Conservation (phyloP, 2,329 filamentous ascomycete genomes). For the Coniochaeta sp. region DNA sequence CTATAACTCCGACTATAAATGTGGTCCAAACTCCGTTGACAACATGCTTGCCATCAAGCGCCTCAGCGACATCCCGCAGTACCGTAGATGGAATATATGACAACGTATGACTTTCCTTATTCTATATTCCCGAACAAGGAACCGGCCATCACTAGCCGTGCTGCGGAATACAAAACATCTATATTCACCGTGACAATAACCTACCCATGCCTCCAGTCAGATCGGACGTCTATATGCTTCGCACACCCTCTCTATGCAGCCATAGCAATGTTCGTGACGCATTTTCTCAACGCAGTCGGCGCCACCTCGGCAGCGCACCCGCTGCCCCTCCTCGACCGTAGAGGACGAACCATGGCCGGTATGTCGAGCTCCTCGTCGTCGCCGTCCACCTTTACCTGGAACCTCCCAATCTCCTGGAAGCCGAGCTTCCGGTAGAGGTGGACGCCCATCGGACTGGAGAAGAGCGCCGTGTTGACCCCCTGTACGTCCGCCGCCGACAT, state of each 20-base stretch:
- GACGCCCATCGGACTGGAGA: constrained; percentile 16
- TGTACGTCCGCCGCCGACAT: constrained; percentile 7
- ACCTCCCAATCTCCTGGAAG: constrained; percentile 13
- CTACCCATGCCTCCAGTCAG: neutral
- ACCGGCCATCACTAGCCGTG: too few relatives aligned
- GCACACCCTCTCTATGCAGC: too few relatives aligned
- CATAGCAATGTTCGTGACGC: neutral
- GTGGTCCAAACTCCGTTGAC: too few relatives aligned
- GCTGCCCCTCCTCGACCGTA: neutral
- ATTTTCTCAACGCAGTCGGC: neutral
- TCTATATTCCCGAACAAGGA: too few relatives aligned
- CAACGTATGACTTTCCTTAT: neutral
- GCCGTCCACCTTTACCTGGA: constrained; percentile 14
- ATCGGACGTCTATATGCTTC: too few relatives aligned
- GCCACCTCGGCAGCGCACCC: neutral
- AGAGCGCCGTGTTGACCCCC: constrained; percentile 13
- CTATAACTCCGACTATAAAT: too few relatives aligned
- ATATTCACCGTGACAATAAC: too few relatives aligned
- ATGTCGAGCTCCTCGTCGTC: constrained; percentile 14
- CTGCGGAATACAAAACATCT: too few relatives aligned
- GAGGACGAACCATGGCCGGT: constrained; percentile 10
- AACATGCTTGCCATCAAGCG: too few relatives aligned
- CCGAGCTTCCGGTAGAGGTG: constrained; percentile 13
- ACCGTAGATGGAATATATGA: neutral
- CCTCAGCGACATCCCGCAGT: too few relatives aligned